Base-by-base conservation (phyloP, 225 moss, liverwort and hornwort species). In the Anthoceros angustus region DNA sequence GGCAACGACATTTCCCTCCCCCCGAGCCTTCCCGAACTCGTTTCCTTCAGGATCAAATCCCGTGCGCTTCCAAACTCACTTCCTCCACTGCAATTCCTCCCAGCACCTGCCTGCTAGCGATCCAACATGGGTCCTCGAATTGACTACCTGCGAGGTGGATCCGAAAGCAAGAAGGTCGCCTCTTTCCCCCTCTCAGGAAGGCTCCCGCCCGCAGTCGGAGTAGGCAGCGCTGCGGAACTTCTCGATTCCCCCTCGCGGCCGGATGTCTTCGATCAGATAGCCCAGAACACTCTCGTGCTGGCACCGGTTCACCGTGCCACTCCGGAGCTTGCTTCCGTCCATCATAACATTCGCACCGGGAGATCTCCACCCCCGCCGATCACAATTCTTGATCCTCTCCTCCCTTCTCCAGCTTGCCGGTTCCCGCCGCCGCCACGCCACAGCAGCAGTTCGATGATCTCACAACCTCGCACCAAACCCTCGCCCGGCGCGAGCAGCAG, bases 191-290 rank as follows among this genome's bases (percentile, higher is more conserved):
- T 92, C 86, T 98, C 98, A 98, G 98, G 98, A 98, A 83, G 98
- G 98, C 89, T 92, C 92, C 26, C 98, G 78, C n/a, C 92, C 98
- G 77, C 98, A 98, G 89, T 98, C 89, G 0, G 92, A 92, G 78
- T 98, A 98, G 0, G 89, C 92, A 70, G 92, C 86, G 77, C 84
- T 92, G 66, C 87, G 80, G 71, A 98, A 98, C 76, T 98, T 98
- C 89, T 98, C 98, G 32, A 89, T 85, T 0, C 98, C 98, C 64
- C 98, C 98, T 77, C 84, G 89, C 61, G 98, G 98, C 70, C 98
- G 89, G 7, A 98, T 92, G 98, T 98, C 98, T 77, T 98, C 98
- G 63, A 98, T 91, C 71, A 87, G 86, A 84, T 98, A 92, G 6
- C 98, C 92, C 61, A 92, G 76, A 70, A 87, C 87, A 72, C 84